Evolutionary conservation across 768 basidiomycete species (phyloP).

Genomic region (Mrakia hoshinonis): DNA sequence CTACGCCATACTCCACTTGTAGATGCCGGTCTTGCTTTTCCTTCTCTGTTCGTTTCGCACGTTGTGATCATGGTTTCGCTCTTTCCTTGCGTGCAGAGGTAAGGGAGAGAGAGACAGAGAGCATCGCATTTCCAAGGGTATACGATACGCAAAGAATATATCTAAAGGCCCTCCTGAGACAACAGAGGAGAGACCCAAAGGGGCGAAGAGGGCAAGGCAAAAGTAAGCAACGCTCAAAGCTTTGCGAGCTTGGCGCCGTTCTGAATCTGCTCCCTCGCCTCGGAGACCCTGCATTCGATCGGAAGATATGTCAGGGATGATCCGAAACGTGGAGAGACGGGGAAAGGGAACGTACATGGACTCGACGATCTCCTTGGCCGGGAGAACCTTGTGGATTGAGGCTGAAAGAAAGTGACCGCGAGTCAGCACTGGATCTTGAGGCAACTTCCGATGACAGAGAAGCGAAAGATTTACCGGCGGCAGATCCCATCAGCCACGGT

Average conservation of each 20-base stretch:
- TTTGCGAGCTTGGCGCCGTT: constrained; percentile 12
- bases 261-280: constrained; percentile 13
- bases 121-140: neutral
- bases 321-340: neutral
- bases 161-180: neutral
- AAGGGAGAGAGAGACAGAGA: neutral
- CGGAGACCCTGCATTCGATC: neutral
- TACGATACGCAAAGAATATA: neutral
- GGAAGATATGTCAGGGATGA: neutral
- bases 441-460: too few species aligned
- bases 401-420: too few species aligned
- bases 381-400: constrained; percentile 58
- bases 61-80: neutral
- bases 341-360: constrained; percentile 49
- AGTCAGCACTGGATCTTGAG: too few species aligned
- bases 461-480: too few species aligned
- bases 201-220: too few species aligned
- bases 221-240: constrained; percentile 5
- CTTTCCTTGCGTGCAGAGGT: neutral
- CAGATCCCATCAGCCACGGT: constrained; percentile 79
- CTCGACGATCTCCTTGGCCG: constrained; percentile 75
- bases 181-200: neutral
- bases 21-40: neutral
- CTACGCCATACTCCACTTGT: neutral
- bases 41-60: neutral